Evolutionary conservation across 208 protist species (phyloP).

Genomic region (Trypanosomatidae sp.): DNA sequence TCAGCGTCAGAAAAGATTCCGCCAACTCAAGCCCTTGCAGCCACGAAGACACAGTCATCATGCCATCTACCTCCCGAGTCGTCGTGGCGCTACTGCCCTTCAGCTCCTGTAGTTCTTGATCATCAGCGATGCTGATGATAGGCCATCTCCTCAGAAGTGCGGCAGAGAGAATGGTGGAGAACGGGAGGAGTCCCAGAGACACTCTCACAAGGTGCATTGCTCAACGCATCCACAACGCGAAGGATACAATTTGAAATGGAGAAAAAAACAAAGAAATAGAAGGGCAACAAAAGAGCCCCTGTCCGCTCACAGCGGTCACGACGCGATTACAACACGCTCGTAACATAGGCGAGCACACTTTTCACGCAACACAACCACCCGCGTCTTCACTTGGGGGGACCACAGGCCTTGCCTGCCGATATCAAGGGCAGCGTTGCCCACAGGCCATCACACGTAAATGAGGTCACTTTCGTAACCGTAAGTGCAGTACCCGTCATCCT

Average conservation of each 20-base stretch:
- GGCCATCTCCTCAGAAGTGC: background rate
- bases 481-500: constrained; percentile 23
- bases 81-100: background rate
- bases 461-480: constrained; percentile 17
- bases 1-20: background rate
- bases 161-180: background rate
- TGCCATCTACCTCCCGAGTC: background rate
- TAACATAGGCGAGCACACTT: background rate
- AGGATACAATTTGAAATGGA: background rate
- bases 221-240: background rate
- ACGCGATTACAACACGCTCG: background rate
- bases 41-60: background rate
- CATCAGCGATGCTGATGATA: background rate
- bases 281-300: background rate
- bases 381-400: background rate
- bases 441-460: constrained; percentile 12
- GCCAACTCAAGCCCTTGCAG: background rate
- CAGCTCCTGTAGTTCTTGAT: background rate
- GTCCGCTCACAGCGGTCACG: background rate
- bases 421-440: background rate
- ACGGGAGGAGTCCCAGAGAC: background rate
- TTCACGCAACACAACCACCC: background rate
- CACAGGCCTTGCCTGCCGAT: background rate
- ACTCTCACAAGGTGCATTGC: background rate
- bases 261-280: background rate